phyloP scores from a whole-genome alignment of 768 basidiomycete species.

The Tulasnella sp. region DNA sequence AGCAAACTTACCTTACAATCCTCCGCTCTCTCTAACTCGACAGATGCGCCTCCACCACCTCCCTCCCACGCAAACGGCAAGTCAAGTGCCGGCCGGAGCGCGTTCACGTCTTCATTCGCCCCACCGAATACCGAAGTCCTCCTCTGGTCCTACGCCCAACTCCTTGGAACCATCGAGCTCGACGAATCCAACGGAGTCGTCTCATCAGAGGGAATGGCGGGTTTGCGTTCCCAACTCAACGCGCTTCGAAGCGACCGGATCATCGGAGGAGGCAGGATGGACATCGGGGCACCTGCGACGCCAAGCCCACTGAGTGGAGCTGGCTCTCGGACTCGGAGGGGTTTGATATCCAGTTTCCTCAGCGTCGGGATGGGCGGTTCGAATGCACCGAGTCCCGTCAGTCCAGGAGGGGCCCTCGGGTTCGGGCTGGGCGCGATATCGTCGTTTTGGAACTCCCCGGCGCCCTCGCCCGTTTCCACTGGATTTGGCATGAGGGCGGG shows the following conservation, averaged over 20 bases:
- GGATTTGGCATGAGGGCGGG: not conserved
- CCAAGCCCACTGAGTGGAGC: not conserved
- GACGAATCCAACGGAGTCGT: slow-evolving; percentile 21
- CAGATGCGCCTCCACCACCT: not conserved
- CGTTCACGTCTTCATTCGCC: slow-evolving; percentile 16
- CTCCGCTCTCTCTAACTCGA: not conserved
- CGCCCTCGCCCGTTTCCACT: slow-evolving; percentile 28
- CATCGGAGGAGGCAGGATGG: slow-evolving; percentile 70
- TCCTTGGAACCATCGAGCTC: slow-evolving; percentile 24
- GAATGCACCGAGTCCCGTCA: slow-evolving; percentile 16
- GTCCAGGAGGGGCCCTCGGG: slow-evolving; percentile 6
- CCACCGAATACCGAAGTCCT: slow-evolving; percentile 20
- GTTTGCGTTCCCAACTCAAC: not conserved
- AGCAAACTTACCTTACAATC: not conserved
- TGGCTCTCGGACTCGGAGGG: not conserved
- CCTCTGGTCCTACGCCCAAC: slow-evolving; percentile 26
- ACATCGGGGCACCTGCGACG: slow-evolving; percentile 38
- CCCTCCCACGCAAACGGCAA: not conserved
- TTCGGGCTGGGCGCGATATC: slow-evolving; percentile 24
- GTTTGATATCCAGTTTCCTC: slow-evolving; percentile 1
- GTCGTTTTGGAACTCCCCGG: not conserved
- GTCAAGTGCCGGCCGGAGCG: not conserved
- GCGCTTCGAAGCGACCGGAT: slow-evolving; percentile 21
- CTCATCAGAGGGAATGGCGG: not conserved
- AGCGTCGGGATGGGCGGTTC: slow-evolving; percentile 22